Evolutionary conservation across 202 grass and related monocot genomes (phyloP).

Genomic region (Musa balbisiana): DNA sequence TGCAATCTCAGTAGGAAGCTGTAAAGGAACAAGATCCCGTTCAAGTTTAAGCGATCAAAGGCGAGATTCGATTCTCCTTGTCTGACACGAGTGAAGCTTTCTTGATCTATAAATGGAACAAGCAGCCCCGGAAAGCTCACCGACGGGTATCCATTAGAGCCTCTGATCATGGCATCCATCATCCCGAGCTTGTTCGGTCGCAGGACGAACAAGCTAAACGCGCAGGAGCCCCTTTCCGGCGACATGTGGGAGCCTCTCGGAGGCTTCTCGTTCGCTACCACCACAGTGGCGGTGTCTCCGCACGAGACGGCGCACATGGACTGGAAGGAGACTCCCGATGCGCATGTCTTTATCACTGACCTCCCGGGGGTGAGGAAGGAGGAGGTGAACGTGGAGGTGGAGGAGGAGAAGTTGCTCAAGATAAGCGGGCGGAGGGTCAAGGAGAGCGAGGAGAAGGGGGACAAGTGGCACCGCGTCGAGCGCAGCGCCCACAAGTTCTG

Average conservation of each 20-base stretch:
- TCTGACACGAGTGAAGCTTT: too few relatives aligned
- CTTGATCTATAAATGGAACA: too few relatives aligned
- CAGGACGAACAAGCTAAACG: not conserved
- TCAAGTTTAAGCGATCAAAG: too few relatives aligned
- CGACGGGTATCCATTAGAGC: too few relatives aligned
- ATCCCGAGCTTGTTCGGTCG: not conserved
- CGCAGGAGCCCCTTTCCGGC: not conserved
- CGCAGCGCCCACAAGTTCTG: not conserved
- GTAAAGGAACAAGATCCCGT: too few relatives aligned
- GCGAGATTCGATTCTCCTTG: too few relatives aligned
- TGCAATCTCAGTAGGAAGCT: too few relatives aligned
- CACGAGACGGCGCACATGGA: not conserved
- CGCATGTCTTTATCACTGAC: not conserved
- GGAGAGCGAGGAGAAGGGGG: conserved; percentile 1
- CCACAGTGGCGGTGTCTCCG: not conserved
- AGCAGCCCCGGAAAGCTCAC: too few relatives aligned
- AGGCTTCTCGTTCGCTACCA: not conserved
- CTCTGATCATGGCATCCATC: not conserved
- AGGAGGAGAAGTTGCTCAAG: conserved; percentile 3
- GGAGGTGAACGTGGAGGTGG: conserved; percentile 1
- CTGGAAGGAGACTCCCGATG: conserved; percentile 1
- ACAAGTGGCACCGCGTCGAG: not conserved
- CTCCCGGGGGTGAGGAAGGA: not conserved
- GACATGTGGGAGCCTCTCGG: not conserved
- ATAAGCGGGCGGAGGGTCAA: not conserved